Percentiles rank a stretch among this genome's conserved stretches.
Conservation (phyloP, 2,329 filamentous ascomycete species). For the Scedosporium minutisporum region DNA sequence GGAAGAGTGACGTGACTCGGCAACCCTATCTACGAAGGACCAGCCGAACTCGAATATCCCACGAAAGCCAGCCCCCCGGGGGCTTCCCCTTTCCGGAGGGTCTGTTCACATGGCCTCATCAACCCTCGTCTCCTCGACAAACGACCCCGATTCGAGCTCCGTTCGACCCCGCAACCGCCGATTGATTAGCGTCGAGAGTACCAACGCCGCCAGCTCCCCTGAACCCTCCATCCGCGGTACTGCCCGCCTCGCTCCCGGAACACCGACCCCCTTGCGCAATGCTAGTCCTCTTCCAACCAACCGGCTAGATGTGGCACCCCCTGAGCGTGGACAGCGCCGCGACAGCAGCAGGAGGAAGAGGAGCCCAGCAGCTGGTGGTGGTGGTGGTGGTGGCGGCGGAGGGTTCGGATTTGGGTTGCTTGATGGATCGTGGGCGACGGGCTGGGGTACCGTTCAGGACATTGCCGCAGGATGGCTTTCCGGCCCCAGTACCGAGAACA, state of each 20-base stretch:
- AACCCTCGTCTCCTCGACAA: constrained; percentile 30
- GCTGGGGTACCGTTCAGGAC: constrained; percentile 46
- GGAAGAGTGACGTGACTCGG: neutral
- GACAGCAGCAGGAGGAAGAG: neutral
- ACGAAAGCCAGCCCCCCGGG: neutral
- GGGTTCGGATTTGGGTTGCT: constrained; percentile 22
- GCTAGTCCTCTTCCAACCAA: constrained; percentile 39
- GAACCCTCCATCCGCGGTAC: constrained; percentile 22
- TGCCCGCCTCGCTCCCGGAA: constrained; percentile 14
- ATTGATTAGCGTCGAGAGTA: constrained; percentile 22
- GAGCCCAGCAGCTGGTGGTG: neutral
- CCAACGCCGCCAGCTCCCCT: constrained; percentile 16
- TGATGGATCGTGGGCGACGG: constrained; percentile 41
- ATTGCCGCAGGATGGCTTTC: constrained; percentile 22
- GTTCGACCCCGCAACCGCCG: constrained; percentile 41
- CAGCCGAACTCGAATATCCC: neutral
- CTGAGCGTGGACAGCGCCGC: neutral
- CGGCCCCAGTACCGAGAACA: neutral
- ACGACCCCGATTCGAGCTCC: constrained; percentile 28
- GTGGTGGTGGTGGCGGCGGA: neutral
- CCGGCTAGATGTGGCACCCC: constrained; percentile 15
- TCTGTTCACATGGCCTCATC: constrained; percentile 33
- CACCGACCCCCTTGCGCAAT: constrained; percentile 18
- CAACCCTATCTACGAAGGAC: neutral
- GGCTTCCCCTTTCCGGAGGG: neutral